Evolutionary conservation across 352 stramenopile species (phyloP).

Genomic region (Pythium insidiosum): DNA sequence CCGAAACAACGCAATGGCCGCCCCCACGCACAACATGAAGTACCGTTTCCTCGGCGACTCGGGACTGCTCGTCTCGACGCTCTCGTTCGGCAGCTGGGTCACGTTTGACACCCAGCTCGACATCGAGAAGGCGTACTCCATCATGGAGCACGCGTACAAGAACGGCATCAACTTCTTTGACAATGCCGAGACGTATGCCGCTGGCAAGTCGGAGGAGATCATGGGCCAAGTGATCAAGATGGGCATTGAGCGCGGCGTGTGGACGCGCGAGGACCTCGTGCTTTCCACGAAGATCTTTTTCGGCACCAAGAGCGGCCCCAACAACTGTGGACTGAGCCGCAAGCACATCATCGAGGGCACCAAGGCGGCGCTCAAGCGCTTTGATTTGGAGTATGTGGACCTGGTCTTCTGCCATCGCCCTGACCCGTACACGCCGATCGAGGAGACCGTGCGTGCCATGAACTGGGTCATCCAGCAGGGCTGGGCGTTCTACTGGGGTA

Average conservation of each 20-base stretch:
- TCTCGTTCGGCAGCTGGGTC: slow-evolving; percentile 49
- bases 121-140: slow-evolving; percentile 43
- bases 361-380: slow-evolving; percentile 47
- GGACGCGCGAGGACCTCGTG: slow-evolving; percentile 48
- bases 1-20: neutral
- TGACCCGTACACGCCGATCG: slow-evolving; percentile 50
- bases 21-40: slow-evolving; percentile 37
- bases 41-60: slow-evolving; percentile 50
- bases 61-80: slow-evolving; percentile 35
- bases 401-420: slow-evolving; percentile 63
- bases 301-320: slow-evolving; percentile 27
- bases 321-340: slow-evolving; percentile 29
- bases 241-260: slow-evolving; percentile 30
- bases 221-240: slow-evolving; percentile 54
- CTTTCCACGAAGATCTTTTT: slow-evolving; percentile 71
- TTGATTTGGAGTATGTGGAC: slow-evolving; percentile 54
- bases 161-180: slow-evolving; percentile 64
- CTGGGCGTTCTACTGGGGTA: slow-evolving; percentile 40
- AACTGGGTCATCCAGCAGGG: slow-evolving; percentile 16
- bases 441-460: slow-evolving; percentile 43
- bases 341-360: slow-evolving; percentile 56
- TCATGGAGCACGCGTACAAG: slow-evolving; percentile 55
- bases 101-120: slow-evolving; percentile 43
- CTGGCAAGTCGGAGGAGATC: slow-evolving; percentile 36
- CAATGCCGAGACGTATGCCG: slow-evolving; percentile 46